A percentile compares a stretch with the other conserved stretches of the same genome.
Conservation (phyloP, 345 rosid species). For the Eucalyptus coolabah region DNA sequence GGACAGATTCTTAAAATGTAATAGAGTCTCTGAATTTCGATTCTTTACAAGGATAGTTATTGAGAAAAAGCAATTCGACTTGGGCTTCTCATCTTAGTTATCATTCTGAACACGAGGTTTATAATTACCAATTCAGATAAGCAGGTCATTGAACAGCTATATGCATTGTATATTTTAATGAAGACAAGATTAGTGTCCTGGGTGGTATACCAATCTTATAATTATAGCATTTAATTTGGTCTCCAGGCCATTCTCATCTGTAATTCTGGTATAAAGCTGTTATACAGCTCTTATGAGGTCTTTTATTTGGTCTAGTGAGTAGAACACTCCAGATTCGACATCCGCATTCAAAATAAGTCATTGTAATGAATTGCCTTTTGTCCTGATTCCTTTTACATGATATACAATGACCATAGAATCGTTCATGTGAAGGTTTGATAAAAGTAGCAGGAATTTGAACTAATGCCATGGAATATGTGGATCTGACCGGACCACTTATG, state of each 20-base stretch:
- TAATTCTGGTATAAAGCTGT: neutral
- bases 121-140: fast-evolving
- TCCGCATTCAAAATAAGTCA: neutral
- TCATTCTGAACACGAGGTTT: neutral
- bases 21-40: neutral
- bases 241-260: neutral
- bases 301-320: neutral
- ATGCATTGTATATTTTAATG: neutral
- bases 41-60: neutral
- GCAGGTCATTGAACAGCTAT: neutral
- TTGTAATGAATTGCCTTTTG: neutral
- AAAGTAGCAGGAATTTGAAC: too few relatives aligned
- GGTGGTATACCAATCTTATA: neutral
- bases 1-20: neutral
- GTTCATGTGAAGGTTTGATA: too few relatives aligned
- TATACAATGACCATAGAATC: too few relatives aligned
- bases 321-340: neutral
- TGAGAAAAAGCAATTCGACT: neutral
- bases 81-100: neutral
- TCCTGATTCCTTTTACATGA: neutral
- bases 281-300: neutral
- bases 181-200: neutral
- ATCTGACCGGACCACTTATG: fast-evolving
- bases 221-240: neutral
- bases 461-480: too few relatives aligned